Evolutionary conservation across 2,329 filamentous ascomycete species (phyloP).

Genomic region (Cladosporium oxysporum): DNA sequence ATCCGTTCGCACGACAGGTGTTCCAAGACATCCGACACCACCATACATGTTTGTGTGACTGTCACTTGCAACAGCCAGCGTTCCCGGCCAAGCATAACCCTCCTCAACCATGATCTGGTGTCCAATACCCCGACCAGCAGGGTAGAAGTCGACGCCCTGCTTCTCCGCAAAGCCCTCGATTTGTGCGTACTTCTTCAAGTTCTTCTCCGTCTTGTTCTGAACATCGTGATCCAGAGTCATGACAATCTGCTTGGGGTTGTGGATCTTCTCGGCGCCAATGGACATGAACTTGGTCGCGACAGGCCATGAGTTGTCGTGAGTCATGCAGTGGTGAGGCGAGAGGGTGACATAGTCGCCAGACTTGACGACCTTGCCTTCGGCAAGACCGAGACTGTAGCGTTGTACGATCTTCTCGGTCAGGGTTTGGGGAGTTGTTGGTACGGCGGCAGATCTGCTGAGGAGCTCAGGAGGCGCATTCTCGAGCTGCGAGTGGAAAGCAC

Average conservation of each 20-base stretch:
- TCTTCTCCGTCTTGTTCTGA: slow-evolving; percentile 75
- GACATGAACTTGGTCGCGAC: slow-evolving; percentile 79
- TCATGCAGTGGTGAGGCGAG: slow-evolving; percentile 73
- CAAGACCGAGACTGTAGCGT: slow-evolving; percentile 72
- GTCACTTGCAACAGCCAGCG: slow-evolving; percentile 76
- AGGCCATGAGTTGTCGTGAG: slow-evolving; percentile 81
- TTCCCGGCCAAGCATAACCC: slow-evolving; percentile 81
- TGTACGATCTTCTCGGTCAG: slow-evolving; percentile 94
- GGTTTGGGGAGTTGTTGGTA: slow-evolving; percentile 65
- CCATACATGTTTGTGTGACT: slow-evolving; percentile 83
- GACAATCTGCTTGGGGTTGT: slow-evolving; percentile 72
- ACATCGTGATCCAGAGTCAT: slow-evolving; percentile 88
- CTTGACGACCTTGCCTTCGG: slow-evolving; percentile 72
- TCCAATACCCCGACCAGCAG: slow-evolving; percentile 77
- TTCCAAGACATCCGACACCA: slow-evolving; percentile 74
- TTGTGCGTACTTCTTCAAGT: slow-evolving; percentile 77
- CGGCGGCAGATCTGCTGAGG: slow-evolving; percentile 61
- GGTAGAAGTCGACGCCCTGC: slow-evolving; percentile 77
- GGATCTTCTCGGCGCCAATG: slow-evolving; percentile 74
- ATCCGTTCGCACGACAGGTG: slow-evolving; percentile 82
- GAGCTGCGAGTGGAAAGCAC: slow-evolving; percentile 66
- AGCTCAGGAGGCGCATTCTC: slow-evolving; percentile 69
- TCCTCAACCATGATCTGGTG: slow-evolving; percentile 93
- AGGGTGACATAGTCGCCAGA: slow-evolving; percentile 83
- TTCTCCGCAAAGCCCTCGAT: slow-evolving; percentile 80